Base-by-base conservation (phyloP, 495 filamentous ascomycete species). In the Alectoria sarmentosa region DNA sequence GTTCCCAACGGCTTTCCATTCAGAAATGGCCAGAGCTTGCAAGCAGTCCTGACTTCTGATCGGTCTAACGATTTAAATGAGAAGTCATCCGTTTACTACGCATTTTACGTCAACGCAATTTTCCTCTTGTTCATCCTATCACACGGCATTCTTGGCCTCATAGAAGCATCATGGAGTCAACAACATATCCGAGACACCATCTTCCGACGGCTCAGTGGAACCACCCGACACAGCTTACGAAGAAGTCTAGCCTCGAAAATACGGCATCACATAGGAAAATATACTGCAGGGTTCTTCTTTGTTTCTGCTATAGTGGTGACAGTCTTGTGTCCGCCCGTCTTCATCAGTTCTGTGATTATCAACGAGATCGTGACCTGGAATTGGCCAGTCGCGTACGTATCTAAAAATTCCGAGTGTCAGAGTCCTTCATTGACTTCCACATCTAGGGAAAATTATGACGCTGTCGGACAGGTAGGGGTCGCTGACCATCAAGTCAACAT, bases 311-410 rank as follows among this genome's bases (percentile, higher is more conserved):
- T 59, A 7, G 36, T 59, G 6, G n/a, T 42, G 1, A 39, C 39
- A 9, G 36, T 59, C 4, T 26, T 38, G 23, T 59, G n/a, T 26
- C 57, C 57, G 26, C 21, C 39, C 30, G 37, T 38, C 3, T 59
- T 59, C 34, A 41, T 59, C 8, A 59, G 57, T 59, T 59, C 57
- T 5, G 34, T 59, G 36, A 41, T 59, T n/a, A 39, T 59, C 37
- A 59, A 59, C 34, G 57, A 59, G 36, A 39, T 41, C 4, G 39
- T 21, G 39, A 59, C 36, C 2, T 59, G 57, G 57, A n/a, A 13
- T 26, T 59, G 34, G 57, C 57, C 37, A 28, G 48, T 52, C 48
- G 48, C 48, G 48, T 52, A 52, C 2, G 48, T 52, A 26, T 52
- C 48, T 1, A 4, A 1, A 23, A 52, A 30, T 15, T 10, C 3